phyloP scores from a whole-genome alignment of 176 grass and related monocot species.

The Paspalum vaginatum region DNA sequence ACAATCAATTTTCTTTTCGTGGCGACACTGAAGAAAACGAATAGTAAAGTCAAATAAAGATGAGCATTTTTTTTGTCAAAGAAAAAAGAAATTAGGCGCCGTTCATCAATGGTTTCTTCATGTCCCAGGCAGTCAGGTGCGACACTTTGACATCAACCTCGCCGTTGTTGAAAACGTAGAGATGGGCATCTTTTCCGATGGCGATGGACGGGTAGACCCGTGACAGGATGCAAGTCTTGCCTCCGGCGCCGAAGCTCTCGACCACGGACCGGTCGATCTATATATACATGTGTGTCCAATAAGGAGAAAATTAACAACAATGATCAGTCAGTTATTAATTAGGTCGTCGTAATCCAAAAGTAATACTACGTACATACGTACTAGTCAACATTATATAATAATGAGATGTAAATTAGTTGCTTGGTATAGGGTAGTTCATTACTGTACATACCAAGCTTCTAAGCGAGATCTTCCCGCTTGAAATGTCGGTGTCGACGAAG shows the following conservation, averaged over 20 bases:
- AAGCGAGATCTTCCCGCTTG: conserved; percentile 52
- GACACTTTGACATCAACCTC: conserved; percentile 44
- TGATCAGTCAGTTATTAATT: no score
- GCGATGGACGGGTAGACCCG: conserved; percentile 59
- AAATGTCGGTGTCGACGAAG: conserved; percentile 56
- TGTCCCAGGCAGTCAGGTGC: conserved; percentile 52
- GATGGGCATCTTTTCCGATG: conserved; percentile 39
- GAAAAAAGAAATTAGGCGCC: conserved; percentile 3
- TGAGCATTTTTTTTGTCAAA: no score
- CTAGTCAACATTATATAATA: no score
- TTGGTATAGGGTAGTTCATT: background rate
- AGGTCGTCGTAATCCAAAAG: no score
- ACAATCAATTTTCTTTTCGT: background rate
- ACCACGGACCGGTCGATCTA: conserved; percentile 75
- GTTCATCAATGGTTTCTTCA: conserved; percentile 60
- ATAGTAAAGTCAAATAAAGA: background rate
- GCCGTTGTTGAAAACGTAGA: conserved; percentile 78
- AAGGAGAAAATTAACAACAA: background rate
- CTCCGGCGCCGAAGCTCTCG: conserved; percentile 65
- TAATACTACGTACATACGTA: no score
- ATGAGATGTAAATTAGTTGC: no score
- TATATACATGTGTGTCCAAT: background rate
- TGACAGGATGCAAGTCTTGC: conserved; percentile 65
- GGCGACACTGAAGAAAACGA: background rate
- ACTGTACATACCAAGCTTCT: conserved; percentile 60